Evolutionary conservation across 768 basidiomycete genomes (phyloP), one percentile per base, ranked within the genome.

Genomic region (Pisolithus orientalis): DNA sequence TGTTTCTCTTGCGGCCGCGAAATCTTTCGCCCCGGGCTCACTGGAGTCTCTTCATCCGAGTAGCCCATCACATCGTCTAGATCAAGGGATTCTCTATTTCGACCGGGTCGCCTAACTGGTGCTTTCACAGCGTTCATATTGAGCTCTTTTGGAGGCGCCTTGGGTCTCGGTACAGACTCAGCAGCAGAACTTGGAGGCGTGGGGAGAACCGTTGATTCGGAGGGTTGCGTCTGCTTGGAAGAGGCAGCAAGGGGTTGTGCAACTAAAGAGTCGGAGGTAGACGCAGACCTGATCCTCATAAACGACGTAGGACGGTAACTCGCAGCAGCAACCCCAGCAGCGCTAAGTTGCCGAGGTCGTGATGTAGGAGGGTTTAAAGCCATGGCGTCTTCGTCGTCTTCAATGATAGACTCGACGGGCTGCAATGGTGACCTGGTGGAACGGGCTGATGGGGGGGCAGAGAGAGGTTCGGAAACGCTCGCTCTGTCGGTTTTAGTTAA

Each of bases 21-120:
- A 63, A 66, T 81, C 78, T 50, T 55, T 59, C 51, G 59, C 46
- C 42, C 67, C 34, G 58, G 50, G 25, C 60, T 53, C 56, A 9
- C 32, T 51, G 65, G 38, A 21, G 73, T 72, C 21, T 87, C 86
- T 24, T 80, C 80, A 55, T 85, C 87, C 6, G 80, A 85, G 24
- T 75, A 81, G 39, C 74, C 80, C 83, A 88, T 83, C 24, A 89
- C 64, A 53, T 87, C 86, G 61, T 91, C 88, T 55, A 90, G 60
- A 64, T 90, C 84, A 54, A 89, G 57, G 2, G 85, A 86, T 62
- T 88, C 89, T 34, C 79, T 72, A 56, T 82, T 80, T 39, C 71
- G 75, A 53, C 75, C 79, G 39, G 78, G 78, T 32, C 80, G 77
- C 6, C 75, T 82, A 45, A 64, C 59, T 16, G 47, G 27, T 24